phyloP scores from a whole-genome alignment of 2,329 filamentous ascomycete genomes.

The Colletotrichum euphorbiae region DNA sequence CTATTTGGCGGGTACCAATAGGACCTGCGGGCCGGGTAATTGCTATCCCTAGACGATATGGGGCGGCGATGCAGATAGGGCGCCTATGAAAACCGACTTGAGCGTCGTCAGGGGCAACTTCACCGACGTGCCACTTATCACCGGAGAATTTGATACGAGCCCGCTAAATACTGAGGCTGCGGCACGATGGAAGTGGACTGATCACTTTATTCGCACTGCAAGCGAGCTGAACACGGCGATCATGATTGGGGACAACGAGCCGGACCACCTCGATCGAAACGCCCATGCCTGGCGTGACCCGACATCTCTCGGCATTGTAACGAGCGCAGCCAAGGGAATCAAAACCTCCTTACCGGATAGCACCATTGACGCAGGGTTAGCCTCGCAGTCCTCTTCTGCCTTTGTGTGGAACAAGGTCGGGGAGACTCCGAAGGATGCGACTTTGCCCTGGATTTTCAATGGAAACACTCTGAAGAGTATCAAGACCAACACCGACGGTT shows the following conservation, averaged over 20 bases:
- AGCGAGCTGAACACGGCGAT: conserved; percentile 61
- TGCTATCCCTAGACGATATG: too few relatives aligned
- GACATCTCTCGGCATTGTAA: conserved; percentile 59
- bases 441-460: conserved; percentile 64
- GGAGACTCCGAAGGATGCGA: conserved; percentile 54
- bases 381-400: conserved; percentile 61
- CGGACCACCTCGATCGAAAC: conserved; percentile 64
- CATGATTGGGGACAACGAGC: conserved; percentile 70
- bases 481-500: conserved; percentile 42
- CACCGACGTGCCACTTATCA: conserved; percentile 64
- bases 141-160: conserved; percentile 69
- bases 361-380: conserved; percentile 59
- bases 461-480: conserved; percentile 62
- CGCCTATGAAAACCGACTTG: conserved; percentile 61
- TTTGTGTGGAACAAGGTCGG: conserved; percentile 66
- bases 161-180: conserved; percentile 63
- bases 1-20: too few relatives aligned
- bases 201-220: conserved; percentile 62
- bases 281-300: conserved; percentile 63
- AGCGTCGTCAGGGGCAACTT: conserved; percentile 65
- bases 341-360: conserved; percentile 63
- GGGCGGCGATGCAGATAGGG: conserved; percentile 66
- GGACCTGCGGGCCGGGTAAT: too few relatives aligned
- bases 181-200: conserved; percentile 68
- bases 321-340: conserved; percentile 55